phyloP scores from a whole-genome alignment of 164 flowering plant species.

The Warburgia ugandensis region DNA sequence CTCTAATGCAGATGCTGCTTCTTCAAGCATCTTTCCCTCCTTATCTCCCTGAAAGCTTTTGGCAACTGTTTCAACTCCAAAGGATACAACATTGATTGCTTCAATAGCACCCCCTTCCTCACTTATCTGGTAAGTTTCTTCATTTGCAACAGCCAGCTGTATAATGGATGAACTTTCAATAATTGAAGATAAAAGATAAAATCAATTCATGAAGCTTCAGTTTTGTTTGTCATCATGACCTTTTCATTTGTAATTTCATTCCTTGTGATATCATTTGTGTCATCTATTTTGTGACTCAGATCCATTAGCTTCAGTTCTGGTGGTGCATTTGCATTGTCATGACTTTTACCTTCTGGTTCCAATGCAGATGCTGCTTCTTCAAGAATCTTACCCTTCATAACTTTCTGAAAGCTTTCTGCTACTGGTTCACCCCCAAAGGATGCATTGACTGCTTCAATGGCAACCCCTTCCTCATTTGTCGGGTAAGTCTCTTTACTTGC shows the following conservation, averaged over 20 bases:
- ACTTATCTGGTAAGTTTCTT: no score
- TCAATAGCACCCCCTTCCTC: no score
- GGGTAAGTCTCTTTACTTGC: not conserved
- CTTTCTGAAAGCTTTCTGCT: conserved; percentile 14
- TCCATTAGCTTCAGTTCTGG: conserved; percentile 1
- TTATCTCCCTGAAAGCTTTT: no score
- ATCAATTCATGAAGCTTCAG: not conserved
- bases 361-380: conserved; percentile 11
- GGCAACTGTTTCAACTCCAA: no score
- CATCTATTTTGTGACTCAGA: not conserved
- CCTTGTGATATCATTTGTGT: not conserved
- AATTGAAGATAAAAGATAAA: no score
- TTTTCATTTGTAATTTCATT: not conserved
- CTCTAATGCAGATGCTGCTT: no score
- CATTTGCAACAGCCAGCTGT: no score
- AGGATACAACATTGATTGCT: no score
- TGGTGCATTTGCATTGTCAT: no score
- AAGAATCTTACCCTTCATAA: not conserved
- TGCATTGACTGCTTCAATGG: conserved; percentile 6
- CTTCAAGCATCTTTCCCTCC: no score
- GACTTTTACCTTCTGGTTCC: not conserved
- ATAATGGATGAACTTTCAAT: no score
- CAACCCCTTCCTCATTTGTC: conserved; percentile 5
- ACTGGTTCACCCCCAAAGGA: conserved; percentile 8
- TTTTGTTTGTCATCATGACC: not conserved